Percentiles rank a stretch among this genome's conserved stretches.
phyloP scores from a whole-genome alignment of 73 alveolate species.

The Paramecium tetraurelia region DNA sequence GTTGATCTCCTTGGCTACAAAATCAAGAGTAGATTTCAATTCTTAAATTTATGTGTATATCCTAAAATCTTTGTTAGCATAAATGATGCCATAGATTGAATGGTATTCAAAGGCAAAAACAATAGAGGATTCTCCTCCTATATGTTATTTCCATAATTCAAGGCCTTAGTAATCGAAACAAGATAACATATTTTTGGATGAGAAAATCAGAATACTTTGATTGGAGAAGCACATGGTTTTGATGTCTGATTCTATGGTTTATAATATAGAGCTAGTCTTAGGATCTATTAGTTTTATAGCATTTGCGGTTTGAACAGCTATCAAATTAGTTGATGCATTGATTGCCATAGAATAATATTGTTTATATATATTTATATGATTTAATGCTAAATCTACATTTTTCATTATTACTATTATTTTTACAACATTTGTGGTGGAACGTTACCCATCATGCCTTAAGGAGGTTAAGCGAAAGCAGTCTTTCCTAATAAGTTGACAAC shows the following conservation, averaged over 20 bases:
- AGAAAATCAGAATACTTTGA: not conserved
- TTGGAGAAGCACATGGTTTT: not conserved
- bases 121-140: not conserved
- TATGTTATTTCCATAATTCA: constrained; percentile 18
- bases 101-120: not conserved
- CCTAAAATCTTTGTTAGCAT: not conserved
- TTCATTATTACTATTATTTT: not conserved
- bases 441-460: constrained; percentile 26
- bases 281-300: not conserved
- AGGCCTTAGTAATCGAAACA: not conserved
- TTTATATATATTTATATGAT: not conserved
- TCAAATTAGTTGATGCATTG: not conserved
- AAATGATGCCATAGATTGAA: not conserved
- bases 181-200: not conserved
- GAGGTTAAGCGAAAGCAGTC: constrained; percentile 44
- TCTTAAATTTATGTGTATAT: not conserved
- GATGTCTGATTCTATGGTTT: not conserved
- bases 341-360: not conserved
- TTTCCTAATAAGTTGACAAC: constrained; percentile 47
- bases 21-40: not conserved
- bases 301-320: not conserved
- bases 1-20: not conserved
- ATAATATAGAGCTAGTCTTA: not conserved
- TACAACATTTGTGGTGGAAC: not conserved
- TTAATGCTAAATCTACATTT: not conserved